Percentiles rank a stretch among this genome's conserved stretches.
Evolutionary conservation across 225 moss, liverwort and hornwort genomes (phyloP).

Genomic region (Lunularia cruciata): DNA sequence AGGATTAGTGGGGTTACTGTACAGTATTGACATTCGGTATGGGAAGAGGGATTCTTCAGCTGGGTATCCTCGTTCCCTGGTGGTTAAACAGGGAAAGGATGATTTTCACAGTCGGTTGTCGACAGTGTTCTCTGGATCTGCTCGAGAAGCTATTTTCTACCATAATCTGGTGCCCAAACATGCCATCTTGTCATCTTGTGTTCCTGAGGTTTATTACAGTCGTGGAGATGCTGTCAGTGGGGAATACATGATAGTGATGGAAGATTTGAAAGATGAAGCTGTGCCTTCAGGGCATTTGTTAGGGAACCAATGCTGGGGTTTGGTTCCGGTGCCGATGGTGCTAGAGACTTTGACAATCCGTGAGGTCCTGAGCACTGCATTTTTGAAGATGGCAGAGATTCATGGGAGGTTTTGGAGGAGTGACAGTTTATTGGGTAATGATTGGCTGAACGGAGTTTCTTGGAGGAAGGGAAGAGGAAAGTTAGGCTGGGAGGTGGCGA

Average conservation of each 20-base stretch:
- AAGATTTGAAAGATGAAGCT: constrained; percentile 31
- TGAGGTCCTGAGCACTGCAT: constrained; percentile 24
- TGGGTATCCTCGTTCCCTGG: constrained; percentile 31
- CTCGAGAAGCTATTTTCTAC: constrained; percentile 44
- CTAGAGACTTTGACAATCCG: not conserved
- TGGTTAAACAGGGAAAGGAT: constrained; percentile 33
- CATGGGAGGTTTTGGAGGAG: constrained; percentile 39
- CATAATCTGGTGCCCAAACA: constrained; percentile 20
- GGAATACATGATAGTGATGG: constrained; percentile 41
- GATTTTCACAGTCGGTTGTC: constrained; percentile 12
- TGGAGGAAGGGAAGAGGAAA: constrained; percentile 29
- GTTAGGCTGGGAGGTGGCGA: constrained; percentile 39
- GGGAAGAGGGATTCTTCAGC: not conserved
- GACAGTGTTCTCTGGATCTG: constrained; percentile 14
- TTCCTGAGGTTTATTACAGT: constrained; percentile 40
- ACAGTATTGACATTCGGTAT: constrained; percentile 29
- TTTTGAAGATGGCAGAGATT: constrained; percentile 34
- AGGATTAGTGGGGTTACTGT: constrained; percentile 23
- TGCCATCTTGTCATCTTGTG: constrained; percentile 23
- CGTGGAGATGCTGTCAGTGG: constrained; percentile 30
- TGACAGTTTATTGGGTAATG: constrained; percentile 19
- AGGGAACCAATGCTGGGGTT: constrained; percentile 47
- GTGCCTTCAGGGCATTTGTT: constrained; percentile 27
- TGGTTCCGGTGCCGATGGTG: constrained; percentile 20
- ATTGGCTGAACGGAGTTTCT: constrained; percentile 31